Evolutionary conservation across 805 yeast species (phyloP).

Genomic region (Candida arabinofermentans): DNA sequence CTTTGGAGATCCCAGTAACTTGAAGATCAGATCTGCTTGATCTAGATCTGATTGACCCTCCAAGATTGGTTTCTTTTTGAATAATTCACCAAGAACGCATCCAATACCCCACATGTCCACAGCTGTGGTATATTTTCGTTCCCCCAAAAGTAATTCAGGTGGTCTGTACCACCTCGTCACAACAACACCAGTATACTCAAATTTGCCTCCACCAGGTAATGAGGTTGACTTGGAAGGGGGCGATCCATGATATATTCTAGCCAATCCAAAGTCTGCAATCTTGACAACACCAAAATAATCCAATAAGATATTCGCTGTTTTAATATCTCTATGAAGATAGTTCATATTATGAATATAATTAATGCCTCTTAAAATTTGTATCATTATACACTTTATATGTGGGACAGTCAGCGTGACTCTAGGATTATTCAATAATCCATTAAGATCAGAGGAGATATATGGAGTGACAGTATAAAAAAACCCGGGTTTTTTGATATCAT

Average conservation of each 20-base stretch:
- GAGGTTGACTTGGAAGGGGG: constrained; percentile 21
- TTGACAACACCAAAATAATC: constrained; percentile 75
- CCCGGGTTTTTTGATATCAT: constrained; percentile 26
- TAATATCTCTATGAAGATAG: constrained; percentile 83
- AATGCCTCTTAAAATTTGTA: constrained; percentile 75
- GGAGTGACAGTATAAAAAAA: constrained; percentile 84
- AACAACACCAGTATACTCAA: constrained; percentile 59
- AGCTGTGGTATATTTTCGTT: constrained; percentile 83
- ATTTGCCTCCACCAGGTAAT: constrained; percentile 51
- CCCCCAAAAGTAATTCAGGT: constrained; percentile 88
- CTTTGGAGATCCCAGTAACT: constrained; percentile 76
- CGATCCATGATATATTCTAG: constrained; percentile 51
- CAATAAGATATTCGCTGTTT: constrained; percentile 90
- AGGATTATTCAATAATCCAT: constrained; percentile 85
- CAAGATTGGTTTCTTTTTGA: constrained; percentile 73
- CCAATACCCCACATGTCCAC: constrained; percentile 98
- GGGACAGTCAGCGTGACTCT: constrained; percentile 52
- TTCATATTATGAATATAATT: constrained; percentile 67
- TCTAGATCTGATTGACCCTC: constrained; percentile 84
- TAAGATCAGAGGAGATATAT: constrained; percentile 87
- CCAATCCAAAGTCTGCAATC: constrained; percentile 94
- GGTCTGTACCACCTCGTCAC: constrained; percentile 98
- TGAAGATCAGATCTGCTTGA: constrained; percentile 80
- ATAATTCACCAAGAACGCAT: constrained; percentile 91
- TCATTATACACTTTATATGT: constrained; percentile 79